Conservation (phyloP, 1,284 basidiomycete species). For the Flammula alnicola region DNA sequence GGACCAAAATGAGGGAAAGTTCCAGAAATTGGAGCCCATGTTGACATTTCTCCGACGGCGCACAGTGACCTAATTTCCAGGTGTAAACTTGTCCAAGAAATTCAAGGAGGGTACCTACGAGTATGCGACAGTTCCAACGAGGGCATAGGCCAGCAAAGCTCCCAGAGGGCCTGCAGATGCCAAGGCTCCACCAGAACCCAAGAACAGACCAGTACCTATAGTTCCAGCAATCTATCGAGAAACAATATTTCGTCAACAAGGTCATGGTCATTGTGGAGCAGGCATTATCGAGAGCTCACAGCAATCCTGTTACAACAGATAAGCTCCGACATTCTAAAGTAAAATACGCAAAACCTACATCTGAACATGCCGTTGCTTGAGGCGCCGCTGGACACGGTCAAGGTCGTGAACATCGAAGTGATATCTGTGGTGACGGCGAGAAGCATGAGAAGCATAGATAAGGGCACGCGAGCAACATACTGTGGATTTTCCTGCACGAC, state of each 20-base stretch:
- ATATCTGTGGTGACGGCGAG: constrained; percentile 29
- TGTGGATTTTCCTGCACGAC: too few relatives aligned
- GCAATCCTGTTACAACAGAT: constrained; percentile 52
- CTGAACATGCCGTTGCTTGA: constrained; percentile 75
- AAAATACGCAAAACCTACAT: constrained; percentile 49
- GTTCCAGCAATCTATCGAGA: constrained; percentile 67
- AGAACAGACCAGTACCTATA: constrained; percentile 81
- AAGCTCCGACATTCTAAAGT: neutral
- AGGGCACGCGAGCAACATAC: too few relatives aligned
- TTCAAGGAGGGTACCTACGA: constrained; percentile 43
- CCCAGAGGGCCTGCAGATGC: constrained; percentile 60
- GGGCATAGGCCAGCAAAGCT: constrained; percentile 61
- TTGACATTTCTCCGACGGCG: constrained; percentile 73
- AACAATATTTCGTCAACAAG: neutral
- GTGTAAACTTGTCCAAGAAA: neutral
- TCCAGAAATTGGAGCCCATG: constrained; percentile 74
- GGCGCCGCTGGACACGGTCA: constrained; percentile 62
- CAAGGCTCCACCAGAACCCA: constrained; percentile 74
- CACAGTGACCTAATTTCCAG: constrained; percentile 53
- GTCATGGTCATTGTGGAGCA: neutral
- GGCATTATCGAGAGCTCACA: constrained; percentile 38
- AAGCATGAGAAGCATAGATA: too few relatives aligned
- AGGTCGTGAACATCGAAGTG: constrained; percentile 60
- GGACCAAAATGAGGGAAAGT: constrained; percentile 71
- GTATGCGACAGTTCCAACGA: constrained; percentile 68